Base-by-base conservation (phyloP, 805 yeast genomes). In the Torulaspora franciscae region DNA sequence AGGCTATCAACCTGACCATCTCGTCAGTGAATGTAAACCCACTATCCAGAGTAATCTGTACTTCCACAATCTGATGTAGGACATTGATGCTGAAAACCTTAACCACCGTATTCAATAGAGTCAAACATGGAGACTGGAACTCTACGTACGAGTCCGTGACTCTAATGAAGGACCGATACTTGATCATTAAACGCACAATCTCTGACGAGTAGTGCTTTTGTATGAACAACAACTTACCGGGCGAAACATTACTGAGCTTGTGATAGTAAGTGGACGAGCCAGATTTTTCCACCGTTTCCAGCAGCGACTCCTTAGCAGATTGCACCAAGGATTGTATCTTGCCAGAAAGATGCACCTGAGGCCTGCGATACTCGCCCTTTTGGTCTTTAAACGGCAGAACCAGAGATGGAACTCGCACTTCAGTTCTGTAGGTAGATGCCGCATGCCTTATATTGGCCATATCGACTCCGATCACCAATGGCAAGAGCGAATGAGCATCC, bases 21-120 rank as follows among this genome's bases (percentile, higher is more conserved):
- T 43, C 46, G 28, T 45, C 48, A 14, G 41, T 39, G 25, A 47
- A 47, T 8, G 40, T 29, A 30, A 44, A 45, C 5, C 37, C 29
- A 7, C 47, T 50, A 14, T 44, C 45, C 41, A 55, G 40, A 7
- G 47, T 42, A 11, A 60, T 14, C 7, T 54, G 54, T 7, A 61
- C 49, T 40, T 64, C 67, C 6, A 55, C 56, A 14, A 63, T 48
- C 10, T 54, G 54, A 38, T 59, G 64, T 17, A 64, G 47, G 8
- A 64, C 49, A 17, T 52, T 45, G 10, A 58, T 49, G 3, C 63
- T 57, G 29, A 65, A 56, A 3, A 47, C 39, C 45, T 58, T 63
- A 6, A 53, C 45, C 2, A 55, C 51, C 7, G 51, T 41, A 3
- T 56, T 56, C 39, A 63, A 40, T 13, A 59, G 37, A 5, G 44